Percentiles rank a stretch among this genome's conserved stretches.
phyloP scores from a whole-genome alignment of 345 rosid species.

The Arabis hirsuta region DNA sequence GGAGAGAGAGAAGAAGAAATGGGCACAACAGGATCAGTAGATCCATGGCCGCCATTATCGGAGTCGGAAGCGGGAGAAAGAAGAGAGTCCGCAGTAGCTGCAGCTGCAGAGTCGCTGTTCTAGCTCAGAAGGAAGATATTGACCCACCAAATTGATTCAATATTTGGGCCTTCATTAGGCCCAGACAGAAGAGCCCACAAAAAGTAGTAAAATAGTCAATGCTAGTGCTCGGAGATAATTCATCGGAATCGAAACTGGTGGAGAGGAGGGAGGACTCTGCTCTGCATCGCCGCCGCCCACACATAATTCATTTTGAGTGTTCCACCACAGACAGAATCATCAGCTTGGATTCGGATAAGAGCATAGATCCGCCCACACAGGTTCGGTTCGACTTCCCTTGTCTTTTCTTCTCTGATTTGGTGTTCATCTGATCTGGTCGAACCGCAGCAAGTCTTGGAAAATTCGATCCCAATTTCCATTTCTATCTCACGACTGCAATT shows the following conservation, averaged over 20 bases:
- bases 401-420: no score
- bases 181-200: slow-evolving; percentile 7
- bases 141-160: slow-evolving; percentile 16
- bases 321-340: background rate
- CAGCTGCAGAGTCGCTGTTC: slow-evolving; percentile 29
- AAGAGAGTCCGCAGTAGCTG: slow-evolving; percentile 30
- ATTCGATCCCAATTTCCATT: background rate
- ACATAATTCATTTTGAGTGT: background rate
- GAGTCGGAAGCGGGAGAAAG: slow-evolving; percentile 15
- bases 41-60: slow-evolving; percentile 54
- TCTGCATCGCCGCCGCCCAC: slow-evolving; percentile 34
- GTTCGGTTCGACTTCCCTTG: no score
- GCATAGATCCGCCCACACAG: no score
- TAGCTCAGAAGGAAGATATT: background rate
- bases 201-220: slow-evolving; percentile 37
- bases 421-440: no score
- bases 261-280: slow-evolving; percentile 35
- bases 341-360: no score
- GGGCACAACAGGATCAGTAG: slow-evolving; percentile 15
- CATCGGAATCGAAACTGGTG: slow-evolving; percentile 25
- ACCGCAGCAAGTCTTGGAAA: no score
- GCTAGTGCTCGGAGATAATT: slow-evolving; percentile 12
- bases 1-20: slow-evolving; percentile 37
- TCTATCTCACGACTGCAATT: slow-evolving; percentile 34
- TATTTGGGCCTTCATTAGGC: slow-evolving; percentile 23